Base-by-base conservation (phyloP, 352 stramenopile genomes). In the Phytopythium montanum region DNA sequence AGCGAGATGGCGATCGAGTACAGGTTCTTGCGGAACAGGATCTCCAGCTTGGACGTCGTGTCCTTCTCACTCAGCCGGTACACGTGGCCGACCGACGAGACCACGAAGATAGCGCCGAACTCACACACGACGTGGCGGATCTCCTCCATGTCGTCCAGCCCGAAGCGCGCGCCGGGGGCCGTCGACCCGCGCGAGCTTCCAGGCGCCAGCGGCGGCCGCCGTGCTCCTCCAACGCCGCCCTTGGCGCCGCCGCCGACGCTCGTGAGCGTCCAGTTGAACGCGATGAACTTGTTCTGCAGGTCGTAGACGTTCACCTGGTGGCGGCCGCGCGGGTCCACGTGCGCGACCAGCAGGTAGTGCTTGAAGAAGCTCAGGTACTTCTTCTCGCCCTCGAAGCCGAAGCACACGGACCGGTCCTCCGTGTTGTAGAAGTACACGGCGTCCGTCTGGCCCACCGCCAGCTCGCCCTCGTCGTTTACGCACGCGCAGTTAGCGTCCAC, bases 1-100 rank as follows among this genome's bases (percentile, higher is more conserved):
- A 99, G 88, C 59, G 94, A 98, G 56, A 99, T 98, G 33, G 97
- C 97, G 53, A 98, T 97, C 34, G 92, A 92, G 72, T 98, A 99
- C 33, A 99, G 68, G 70, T 99, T 98, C 69, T 99, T 98, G 56
- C 96, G 85, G 55, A 98, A 97, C 19, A 99, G 72, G 25, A 98
- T 95, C 64, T 97, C 90, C 7, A 99, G 75, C 73, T 99, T 99
- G 19, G 96, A 97, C 21, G 84, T 85, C 36, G 96, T 99, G 60
- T 94, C 82, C 67, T 98, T 98, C 65, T 99, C 96, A 18, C 81
- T 96, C 45, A 99, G 75, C 6, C 90, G 88, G 60, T 98, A 97
- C 41, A 98, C 83, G 48, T 91, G 83, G 1, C 86, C 86, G 54
- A 91, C 81, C 19, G 81, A 93, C 28, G 85, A 94, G 16, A 93